Base-by-base conservation (phyloP, 768 basidiomycete genomes). In the Obba rivulosa region DNA sequence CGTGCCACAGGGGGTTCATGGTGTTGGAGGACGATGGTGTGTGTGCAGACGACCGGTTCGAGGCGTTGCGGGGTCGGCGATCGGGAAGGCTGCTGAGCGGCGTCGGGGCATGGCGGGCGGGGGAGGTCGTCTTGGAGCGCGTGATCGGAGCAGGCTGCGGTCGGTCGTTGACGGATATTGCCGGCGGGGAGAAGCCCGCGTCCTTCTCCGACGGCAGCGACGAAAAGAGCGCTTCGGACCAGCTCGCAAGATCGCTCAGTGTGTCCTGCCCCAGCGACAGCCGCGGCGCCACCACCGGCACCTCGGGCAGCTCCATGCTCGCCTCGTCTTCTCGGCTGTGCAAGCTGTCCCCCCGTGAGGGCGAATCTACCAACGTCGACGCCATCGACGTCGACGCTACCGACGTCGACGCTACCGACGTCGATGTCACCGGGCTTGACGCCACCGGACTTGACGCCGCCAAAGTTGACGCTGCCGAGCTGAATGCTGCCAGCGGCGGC, bases 161-260 rank as follows among this genome's bases (percentile, higher is more conserved):
- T 13, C 28, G 28, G 13, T 31, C 28, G 28, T 31, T 31, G 28
- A 31, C 28, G 5, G 28, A 31, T 31, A 31, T 31, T 31, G 28
- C 5, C 28, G 28, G 28, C 28, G 28, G 28, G 28, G 28, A 31
- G 28, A 31, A 13, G 13, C 28, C 34, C 43, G 52, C 2, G 52
- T 31, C 28, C 13, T 31, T 31, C 28, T 31, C 48, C 4, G 58
- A 50, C 8, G 74, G 73, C n/a, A 80, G 73, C 2, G 74, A 78
- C n/a, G 68, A 75, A 25, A 83, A 68, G 31, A 83, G 55, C 5
- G 76, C 70, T 55, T 77, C 72, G 9, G 76, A 71, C 82, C 81
- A 83, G 22, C 70, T 69, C 9, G 72, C 69, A 22, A 81, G 65
- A 52, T 75, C 79, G 11, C 64, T 58, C 14, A 54, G 34, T 10